phyloP scores from a whole-genome alignment of 2,329 filamentous ascomycete genomes.

The Fusarium ambrosium region DNA sequence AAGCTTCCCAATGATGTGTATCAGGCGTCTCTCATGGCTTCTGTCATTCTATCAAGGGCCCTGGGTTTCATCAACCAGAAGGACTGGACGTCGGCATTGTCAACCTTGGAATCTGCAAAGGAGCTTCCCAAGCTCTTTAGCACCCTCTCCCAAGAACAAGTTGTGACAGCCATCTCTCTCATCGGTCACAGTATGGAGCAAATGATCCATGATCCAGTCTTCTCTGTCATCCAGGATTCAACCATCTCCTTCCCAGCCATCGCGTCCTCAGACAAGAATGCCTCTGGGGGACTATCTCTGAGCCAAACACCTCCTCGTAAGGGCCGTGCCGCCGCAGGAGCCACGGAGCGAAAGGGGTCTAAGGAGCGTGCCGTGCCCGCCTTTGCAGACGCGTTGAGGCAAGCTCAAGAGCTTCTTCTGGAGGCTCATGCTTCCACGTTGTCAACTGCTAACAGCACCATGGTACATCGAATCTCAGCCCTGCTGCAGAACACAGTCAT shows the following conservation, averaged over 20 bases:
- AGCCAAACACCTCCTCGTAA: constrained; percentile 55
- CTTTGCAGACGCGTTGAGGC: constrained; percentile 72
- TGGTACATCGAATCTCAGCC: constrained; percentile 73
- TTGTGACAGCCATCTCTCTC: constrained; percentile 76
- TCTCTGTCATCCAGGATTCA: constrained; percentile 91
- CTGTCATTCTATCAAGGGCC: constrained; percentile 56
- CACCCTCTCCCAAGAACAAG: constrained; percentile 63
- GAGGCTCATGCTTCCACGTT: constrained; percentile 72
- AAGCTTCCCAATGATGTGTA: constrained; percentile 51
- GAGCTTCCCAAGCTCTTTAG: constrained; percentile 58
- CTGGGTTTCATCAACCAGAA: constrained; percentile 62
- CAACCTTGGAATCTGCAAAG: constrained; percentile 65
- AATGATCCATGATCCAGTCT: constrained; percentile 84
- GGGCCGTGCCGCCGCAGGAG: constrained; percentile 40
- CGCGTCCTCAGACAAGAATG: constrained; percentile 57
- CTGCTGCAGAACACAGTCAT: constrained; percentile 76
- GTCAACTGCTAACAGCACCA: constrained; percentile 67
- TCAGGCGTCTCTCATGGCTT: constrained; percentile 54
- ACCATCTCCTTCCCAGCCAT: constrained; percentile 89
- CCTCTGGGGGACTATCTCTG: constrained; percentile 53
- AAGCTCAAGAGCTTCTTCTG: constrained; percentile 75
- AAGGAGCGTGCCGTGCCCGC: constrained; percentile 50
- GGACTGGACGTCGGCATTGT: constrained; percentile 71
- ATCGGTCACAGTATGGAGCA: constrained; percentile 77
- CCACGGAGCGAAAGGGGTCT: constrained; percentile 44